phyloP scores from a whole-genome alignment of 768 basidiomycete species.

The Steccherinum ochraceum region DNA sequence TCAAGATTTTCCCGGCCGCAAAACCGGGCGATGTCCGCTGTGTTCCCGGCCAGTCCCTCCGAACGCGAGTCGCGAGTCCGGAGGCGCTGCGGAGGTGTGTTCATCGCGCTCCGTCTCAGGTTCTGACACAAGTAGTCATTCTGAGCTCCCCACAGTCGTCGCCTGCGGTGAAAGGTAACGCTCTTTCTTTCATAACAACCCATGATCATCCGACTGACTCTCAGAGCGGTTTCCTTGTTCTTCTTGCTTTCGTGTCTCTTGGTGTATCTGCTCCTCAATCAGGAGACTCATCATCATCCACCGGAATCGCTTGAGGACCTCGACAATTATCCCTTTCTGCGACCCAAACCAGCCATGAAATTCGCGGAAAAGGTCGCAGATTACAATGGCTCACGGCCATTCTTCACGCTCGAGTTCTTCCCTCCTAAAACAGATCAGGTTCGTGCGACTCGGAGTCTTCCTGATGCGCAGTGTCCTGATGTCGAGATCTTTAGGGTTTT shows the following conservation, averaged over 20 bases:
- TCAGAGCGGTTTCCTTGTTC: no score
- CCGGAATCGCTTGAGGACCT: neutral
- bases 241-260: no score
- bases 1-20: no score
- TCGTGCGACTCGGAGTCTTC: constrained; percentile 5
- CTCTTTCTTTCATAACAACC: neutral
- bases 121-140: no score
- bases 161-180: no score
- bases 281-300: neutral
- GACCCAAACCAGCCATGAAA: constrained; percentile 44
- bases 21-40: neutral
- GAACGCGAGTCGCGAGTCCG: no score
- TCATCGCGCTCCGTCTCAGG: no score
- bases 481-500: constrained; percentile 55
- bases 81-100: no score
- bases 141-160: no score
- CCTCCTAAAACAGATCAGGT: constrained; percentile 93
- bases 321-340: neutral
- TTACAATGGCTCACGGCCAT: constrained; percentile 45
- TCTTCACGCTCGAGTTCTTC: constrained; percentile 96
- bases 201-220: no score
- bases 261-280: no score
- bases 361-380: constrained; percentile 60
- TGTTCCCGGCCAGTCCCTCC: no score
- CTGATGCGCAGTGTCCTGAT: constrained; percentile 1